Evolutionary conservation across 176 grass and related monocot species (phyloP).

Genomic region (Oryza coarctata): DNA sequence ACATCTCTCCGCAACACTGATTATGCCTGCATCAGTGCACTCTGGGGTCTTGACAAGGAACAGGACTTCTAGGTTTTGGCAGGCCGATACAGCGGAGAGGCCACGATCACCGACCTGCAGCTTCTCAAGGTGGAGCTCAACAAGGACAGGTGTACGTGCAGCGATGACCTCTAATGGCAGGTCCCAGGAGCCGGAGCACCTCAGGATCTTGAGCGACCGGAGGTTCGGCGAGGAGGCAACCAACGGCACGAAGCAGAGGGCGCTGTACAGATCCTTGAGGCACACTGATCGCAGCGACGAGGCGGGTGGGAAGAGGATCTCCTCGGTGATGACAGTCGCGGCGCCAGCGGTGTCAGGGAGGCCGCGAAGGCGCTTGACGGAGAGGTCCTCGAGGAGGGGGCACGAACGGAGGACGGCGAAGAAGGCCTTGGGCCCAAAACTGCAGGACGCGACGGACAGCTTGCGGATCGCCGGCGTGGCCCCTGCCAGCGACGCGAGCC

Average conservation of each 20-base stretch:
- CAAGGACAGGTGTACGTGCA: constrained; percentile 35
- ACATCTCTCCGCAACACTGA: constrained; percentile 64
- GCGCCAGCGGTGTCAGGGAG: constrained; percentile 62
- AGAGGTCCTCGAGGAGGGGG: constrained; percentile 74
- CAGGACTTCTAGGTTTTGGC: constrained; percentile 64
- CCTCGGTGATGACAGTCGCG: constrained; percentile 31
- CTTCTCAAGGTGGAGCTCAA: constrained; percentile 92
- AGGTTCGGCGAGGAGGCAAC: constrained; percentile 80
- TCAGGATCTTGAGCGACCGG: constrained; percentile 71
- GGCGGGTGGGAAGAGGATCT: constrained; percentile 31
- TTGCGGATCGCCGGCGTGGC: constrained; percentile 56
- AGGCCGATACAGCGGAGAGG: constrained; percentile 57
- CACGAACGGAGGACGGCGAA: constrained; percentile 61
- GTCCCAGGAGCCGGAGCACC: constrained; percentile 93
- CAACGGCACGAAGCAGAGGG: constrained; percentile 74
- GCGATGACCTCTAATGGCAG: constrained; percentile 58
- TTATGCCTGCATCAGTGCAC: constrained; percentile 79
- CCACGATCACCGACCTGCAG: constrained; percentile 90
- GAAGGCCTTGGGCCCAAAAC: constrained; percentile 80
- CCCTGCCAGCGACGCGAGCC: constrained; percentile 54
- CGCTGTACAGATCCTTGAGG: constrained; percentile 87
- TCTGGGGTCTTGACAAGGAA: constrained; percentile 91
- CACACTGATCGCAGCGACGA: constrained; percentile 68
- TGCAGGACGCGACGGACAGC: constrained; percentile 81
- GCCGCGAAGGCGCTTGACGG: constrained; percentile 83